Evolutionary conservation across 139 green algal genomes (phyloP).

Genomic region (Dunaliella primolecta): DNA sequence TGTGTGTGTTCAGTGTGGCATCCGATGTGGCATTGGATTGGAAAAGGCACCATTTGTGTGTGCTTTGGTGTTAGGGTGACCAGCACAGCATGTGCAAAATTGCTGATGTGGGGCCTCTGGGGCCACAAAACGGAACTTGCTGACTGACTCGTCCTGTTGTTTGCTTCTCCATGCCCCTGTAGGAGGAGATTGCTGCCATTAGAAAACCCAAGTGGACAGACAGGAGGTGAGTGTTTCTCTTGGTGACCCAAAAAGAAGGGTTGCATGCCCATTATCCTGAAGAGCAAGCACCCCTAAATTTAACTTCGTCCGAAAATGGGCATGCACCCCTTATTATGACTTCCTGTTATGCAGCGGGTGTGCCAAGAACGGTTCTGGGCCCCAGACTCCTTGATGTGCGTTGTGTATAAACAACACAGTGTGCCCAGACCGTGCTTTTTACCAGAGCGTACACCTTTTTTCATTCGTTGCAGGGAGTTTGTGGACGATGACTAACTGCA

Average conservation of each 20-base stretch:
- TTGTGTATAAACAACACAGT: no score
- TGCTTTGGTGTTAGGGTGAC: neutral
- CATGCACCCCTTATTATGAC: no score
- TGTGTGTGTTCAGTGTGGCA: neutral
- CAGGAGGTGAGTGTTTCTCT: constrained; percentile 39
- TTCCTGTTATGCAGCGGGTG: no score
- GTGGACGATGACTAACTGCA: constrained; percentile 44
- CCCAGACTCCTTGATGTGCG: no score
- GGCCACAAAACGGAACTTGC: neutral
- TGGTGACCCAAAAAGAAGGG: no score
- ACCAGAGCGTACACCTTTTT: no score
- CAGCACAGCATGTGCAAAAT: neutral
- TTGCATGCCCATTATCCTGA: neutral
- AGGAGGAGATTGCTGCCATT: constrained; percentile 80
- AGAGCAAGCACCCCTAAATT: no score
- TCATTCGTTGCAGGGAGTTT: constrained; percentile 52
- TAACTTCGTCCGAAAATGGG: neutral
- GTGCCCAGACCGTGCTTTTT: no score
- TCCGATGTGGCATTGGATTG: neutral
- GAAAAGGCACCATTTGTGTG: no score
- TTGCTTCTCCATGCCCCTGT: neutral
- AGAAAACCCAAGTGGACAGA: constrained; percentile 82
- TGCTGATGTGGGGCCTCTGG: neutral
- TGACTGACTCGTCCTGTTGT: neutral
- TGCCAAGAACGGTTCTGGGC: no score